Evolutionary conservation across 306 rosid genomes (phyloP), one percentile per base, ranked within the genome.

Genomic region (Lathyrus sativus): DNA sequence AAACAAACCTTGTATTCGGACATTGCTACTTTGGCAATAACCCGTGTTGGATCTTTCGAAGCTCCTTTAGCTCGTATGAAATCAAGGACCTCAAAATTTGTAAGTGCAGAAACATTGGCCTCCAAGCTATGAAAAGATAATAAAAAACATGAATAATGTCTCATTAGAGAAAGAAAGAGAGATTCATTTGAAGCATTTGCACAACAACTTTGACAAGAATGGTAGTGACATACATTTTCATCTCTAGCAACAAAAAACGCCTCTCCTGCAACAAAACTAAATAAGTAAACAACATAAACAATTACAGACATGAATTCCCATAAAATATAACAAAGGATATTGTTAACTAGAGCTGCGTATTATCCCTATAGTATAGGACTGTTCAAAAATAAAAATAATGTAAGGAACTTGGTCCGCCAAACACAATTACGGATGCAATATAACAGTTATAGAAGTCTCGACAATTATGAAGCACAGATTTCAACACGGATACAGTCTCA

Each of bases 31-130:
- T 77, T 77, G 26, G 95, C 87, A 72, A 85, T 81, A 78, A 87
- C 85, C 75, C 89, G 66, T 6, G 86, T 76, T 29, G 79, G 84
- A 76, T 86, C 96, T 46, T 80, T 78, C 0, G 88, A 83, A 46
- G 96, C 93, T 57, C 96, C 98, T 77, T 81, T 90, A 3, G 87
- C 78, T 73, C 78, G 80, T 53, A 92, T 83, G 78, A 89, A 88
- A 38, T 83, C 79, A 13, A 88, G 86, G 38, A 88, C 89, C 79
- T 92, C 96, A 13, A 86, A 89, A 76, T 92, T 92, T 13, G 89
- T 81, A 18, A 87, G 88, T 2, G 86, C 73, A 33, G 85, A 86
- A 6, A 79, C 87, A 54, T 89, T 88, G 46, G 77, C 74, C 55
- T 84, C 76, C 64, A 92, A 24, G 73, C 96, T 86, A 83, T 38